Percentiles rank a stretch among this genome's conserved stretches.
Conservation (phyloP, 768 basidiomycete genomes). For the Suillus occidentalis region DNA sequence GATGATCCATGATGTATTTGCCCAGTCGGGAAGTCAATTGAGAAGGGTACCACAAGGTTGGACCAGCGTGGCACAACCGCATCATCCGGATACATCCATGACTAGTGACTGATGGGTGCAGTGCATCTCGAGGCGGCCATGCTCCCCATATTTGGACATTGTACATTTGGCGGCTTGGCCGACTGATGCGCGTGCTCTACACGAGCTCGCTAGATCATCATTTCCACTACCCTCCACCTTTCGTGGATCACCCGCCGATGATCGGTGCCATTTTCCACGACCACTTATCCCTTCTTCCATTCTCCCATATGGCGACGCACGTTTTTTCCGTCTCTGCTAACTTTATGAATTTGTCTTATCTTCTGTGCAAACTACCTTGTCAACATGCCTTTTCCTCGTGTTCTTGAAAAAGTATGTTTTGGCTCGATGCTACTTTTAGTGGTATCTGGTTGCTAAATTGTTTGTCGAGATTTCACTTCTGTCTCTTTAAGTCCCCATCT, state of each 20-base stretch:
- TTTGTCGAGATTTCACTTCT: slow-evolving; percentile 5
- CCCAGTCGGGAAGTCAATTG: background rate
- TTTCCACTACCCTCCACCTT: slow-evolving; percentile 8
- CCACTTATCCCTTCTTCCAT: slow-evolving; percentile 4
- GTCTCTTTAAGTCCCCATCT: slow-evolving; percentile 4
- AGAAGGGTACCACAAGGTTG: background rate
- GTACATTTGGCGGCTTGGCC: slow-evolving; percentile 10
- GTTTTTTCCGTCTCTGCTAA: slow-evolving; percentile 2
- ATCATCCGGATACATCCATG: slow-evolving; percentile 15
- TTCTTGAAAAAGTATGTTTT: background rate
- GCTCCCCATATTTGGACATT: slow-evolving; percentile 17
- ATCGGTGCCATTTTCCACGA: slow-evolving; percentile 5
- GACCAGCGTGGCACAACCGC: background rate
- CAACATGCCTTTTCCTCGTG: slow-evolving; percentile 4
- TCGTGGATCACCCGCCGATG: slow-evolving; percentile 5
- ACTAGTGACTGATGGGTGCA: slow-evolving; percentile 25
- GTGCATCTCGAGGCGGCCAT: slow-evolving; percentile 25
- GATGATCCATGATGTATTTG: background rate
- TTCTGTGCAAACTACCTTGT: background rate
- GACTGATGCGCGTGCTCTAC: slow-evolving; percentile 17
- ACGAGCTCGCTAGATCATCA: slow-evolving; percentile 20
- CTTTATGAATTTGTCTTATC: background rate
- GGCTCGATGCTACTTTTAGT: background rate
- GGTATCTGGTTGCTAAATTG: background rate
- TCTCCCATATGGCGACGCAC: slow-evolving; percentile 3